These are phyloP conservation scores for Syzygium aqueum DNA, from an alignment of 345 rosid species.

Conservation along the genomic window DNA sequence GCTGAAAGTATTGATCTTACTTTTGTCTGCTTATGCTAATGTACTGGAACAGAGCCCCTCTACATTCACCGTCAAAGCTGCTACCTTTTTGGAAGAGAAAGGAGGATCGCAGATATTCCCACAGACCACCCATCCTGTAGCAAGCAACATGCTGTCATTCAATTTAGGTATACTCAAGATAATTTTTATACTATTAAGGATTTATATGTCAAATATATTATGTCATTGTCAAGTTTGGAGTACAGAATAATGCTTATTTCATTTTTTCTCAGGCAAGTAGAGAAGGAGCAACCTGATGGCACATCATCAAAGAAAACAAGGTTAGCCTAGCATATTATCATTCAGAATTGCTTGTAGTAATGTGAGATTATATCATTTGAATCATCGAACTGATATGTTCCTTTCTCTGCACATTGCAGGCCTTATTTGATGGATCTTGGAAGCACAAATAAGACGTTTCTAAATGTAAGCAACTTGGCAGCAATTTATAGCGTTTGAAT, in stretches of 20 bases:
- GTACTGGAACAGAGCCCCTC: constrained; percentile 63
- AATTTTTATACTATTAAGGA: neutral
- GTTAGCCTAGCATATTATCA: constrained; percentile 17
- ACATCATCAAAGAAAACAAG: constrained; percentile 47
- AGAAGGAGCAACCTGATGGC: constrained; percentile 74
- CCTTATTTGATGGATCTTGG: constrained; percentile 98
- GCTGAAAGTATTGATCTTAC: neutral
- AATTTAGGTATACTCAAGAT: constrained; percentile 45
- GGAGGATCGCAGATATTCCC: constrained; percentile 87
- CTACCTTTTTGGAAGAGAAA: constrained; percentile 94
- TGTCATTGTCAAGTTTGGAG: neutral
- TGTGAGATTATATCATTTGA: neutral
- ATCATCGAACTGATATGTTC: neutral
- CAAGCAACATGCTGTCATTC: constrained; percentile 98
- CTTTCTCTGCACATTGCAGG: constrained; percentile 26
- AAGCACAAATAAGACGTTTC: constrained; percentile 86
- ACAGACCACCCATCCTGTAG: constrained; percentile 99
- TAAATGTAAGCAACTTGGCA: constrained; percentile 55
- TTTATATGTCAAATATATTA: neutral
- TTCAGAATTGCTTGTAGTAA: neutral
- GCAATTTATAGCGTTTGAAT: neutral
- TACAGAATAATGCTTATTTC: neutral
- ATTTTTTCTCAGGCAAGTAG: constrained; percentile 53
- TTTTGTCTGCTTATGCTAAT: constrained; percentile 1
- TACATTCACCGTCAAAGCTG: constrained; percentile 93